phyloP scores from a whole-genome alignment of 1,284 basidiomycete species.

The Marasmius oreades region DNA sequence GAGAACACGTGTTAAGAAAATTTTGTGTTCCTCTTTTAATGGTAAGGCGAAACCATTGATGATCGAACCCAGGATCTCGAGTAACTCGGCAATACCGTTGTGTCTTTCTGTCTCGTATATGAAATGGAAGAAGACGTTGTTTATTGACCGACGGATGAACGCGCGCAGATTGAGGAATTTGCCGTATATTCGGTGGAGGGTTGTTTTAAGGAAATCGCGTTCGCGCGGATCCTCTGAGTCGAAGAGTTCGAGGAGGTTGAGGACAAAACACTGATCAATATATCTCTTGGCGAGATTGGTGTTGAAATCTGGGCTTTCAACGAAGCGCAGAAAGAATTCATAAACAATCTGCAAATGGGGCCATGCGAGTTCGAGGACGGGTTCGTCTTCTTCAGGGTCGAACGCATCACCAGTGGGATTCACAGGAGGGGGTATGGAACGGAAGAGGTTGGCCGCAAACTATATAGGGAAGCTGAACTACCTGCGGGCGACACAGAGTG shows the following conservation, averaged over 20 bases:
- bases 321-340: constrained; percentile 99
- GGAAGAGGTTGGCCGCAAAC: constrained; percentile 98
- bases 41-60: constrained; percentile 99
- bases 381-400: constrained; percentile 99
- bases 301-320: constrained; percentile 98
- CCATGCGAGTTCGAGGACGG: constrained; percentile 98
- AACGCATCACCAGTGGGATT: constrained; percentile 98
- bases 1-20: constrained; percentile 93
- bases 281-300: constrained; percentile 97
- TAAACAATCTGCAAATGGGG: constrained; percentile 99
- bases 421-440: constrained; percentile 98
- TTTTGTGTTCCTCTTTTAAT: constrained; percentile 99
- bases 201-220: constrained; percentile 99
- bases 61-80: constrained; percentile 98
- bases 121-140: constrained; percentile 99
- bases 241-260: constrained; percentile 96
- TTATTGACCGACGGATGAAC: constrained; percentile 98
- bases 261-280: constrained; percentile 95
- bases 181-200: constrained; percentile 97
- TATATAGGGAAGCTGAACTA: constrained; percentile 30
- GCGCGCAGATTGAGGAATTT: constrained; percentile 99
- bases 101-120: constrained; percentile 98
- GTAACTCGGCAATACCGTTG: constrained; percentile 97
- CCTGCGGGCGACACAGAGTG: constrained; percentile 6
- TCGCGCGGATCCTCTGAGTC: constrained; percentile 99